Conservation (phyloP, 306 rosid genomes). For the Cicer arietinum region DNA sequence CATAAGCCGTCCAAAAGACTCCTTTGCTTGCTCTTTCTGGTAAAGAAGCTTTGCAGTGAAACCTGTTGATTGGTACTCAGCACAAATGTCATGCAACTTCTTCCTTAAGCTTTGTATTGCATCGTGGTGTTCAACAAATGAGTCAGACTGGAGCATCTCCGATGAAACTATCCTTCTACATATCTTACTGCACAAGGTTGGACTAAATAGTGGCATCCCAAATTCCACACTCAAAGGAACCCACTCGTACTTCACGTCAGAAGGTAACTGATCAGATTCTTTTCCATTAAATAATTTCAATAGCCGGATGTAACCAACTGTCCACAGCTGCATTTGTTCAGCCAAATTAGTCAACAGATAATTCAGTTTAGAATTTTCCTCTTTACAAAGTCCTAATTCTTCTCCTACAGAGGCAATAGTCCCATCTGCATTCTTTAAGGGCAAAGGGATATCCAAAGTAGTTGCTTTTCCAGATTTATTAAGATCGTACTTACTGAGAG, state of each 20-base stretch:
- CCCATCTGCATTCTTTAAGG: constrained; percentile 85
- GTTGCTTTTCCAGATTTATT: constrained; percentile 65
- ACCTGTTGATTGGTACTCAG: constrained; percentile 87
- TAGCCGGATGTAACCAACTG: constrained; percentile 89
- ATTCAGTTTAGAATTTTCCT: constrained; percentile 67
- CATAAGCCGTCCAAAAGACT: constrained; percentile 61
- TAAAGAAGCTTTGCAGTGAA: constrained; percentile 84
- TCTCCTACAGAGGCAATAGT: constrained; percentile 64
- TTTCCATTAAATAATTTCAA: constrained; percentile 73
- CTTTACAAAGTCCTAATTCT: constrained; percentile 70
- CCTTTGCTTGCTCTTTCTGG: constrained; percentile 76
- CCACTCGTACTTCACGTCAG: constrained; percentile 79
- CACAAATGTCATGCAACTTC: constrained; percentile 80
- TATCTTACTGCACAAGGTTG: constrained; percentile 71
- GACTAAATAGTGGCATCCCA: constrained; percentile 92
- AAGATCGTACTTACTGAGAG: constrained; percentile 80
- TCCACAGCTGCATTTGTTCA: constrained; percentile 69
- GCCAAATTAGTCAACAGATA: constrained; percentile 68
- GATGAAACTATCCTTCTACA: constrained; percentile 86
- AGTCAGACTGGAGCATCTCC: constrained; percentile 76
- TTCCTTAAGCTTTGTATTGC: constrained; percentile 85
- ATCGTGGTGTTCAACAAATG: constrained; percentile 74
- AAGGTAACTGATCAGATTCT: constrained; percentile 54
- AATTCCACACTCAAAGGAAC: constrained; percentile 92
- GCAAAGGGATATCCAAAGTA: constrained; percentile 91